Conservation (phyloP, 1,284 basidiomycete genomes). For the Mycena sp. region DNA sequence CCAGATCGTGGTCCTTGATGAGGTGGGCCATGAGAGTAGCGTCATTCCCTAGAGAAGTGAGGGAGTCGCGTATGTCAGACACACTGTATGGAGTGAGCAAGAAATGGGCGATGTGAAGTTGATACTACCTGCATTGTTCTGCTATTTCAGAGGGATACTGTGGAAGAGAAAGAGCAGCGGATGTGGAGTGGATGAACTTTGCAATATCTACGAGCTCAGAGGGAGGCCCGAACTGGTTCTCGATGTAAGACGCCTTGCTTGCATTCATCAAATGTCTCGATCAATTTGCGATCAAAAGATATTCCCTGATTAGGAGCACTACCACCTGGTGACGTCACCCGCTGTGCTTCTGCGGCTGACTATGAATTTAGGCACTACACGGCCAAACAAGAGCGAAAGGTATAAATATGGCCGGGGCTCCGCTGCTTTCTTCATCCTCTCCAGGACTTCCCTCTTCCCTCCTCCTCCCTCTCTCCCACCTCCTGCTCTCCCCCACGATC, state of each 20-base stretch:
- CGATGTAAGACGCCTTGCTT: slow-evolving; percentile 45
- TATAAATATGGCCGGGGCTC: neutral
- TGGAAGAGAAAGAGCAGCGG: neutral
- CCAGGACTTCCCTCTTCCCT: neutral
- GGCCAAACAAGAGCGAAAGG: neutral
- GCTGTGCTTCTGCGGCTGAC: too few relatives aligned
- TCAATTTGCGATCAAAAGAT: too few relatives aligned
- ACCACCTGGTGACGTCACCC: too few relatives aligned
- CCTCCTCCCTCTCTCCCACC: neutral
- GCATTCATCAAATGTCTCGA: slow-evolving; percentile 48
- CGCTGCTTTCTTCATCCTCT: neutral
- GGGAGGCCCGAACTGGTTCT: slow-evolving; percentile 63
- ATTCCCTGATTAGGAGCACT: too few relatives aligned
- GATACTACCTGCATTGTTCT: slow-evolving; percentile 24
- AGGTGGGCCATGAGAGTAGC: slow-evolving; percentile 68
- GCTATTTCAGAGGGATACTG: slow-evolving; percentile 18
- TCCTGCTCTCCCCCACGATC: slow-evolving; percentile 6
- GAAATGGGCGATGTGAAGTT: neutral
- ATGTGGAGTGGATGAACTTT: slow-evolving; percentile 48
- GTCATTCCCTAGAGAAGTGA: slow-evolving; percentile 61
- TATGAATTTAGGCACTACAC: too few relatives aligned
- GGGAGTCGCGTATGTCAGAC: slow-evolving; percentile 56
- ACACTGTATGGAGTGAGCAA: slow-evolving; percentile 51
- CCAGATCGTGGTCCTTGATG: slow-evolving; percentile 59
- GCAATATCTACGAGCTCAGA: slow-evolving; percentile 58